Evolutionary conservation across 345 rosid species (phyloP).

Genomic region (Toxicodendron radicans): DNA sequence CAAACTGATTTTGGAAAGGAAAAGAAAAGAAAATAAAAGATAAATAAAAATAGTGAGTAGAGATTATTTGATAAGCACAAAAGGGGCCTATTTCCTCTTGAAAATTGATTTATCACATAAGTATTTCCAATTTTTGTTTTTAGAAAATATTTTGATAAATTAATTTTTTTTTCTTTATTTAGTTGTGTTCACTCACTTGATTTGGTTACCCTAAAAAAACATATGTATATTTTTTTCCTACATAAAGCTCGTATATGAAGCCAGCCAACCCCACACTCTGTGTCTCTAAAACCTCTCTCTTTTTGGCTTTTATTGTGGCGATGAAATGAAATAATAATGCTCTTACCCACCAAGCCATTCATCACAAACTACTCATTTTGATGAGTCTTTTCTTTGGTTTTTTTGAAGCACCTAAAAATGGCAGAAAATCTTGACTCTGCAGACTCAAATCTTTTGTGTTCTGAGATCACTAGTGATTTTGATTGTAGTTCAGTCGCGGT

Average conservation of each 20-base stretch:
- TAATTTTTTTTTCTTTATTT: not conserved
- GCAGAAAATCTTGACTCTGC: conserved; percentile 48
- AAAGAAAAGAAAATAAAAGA: too few relatives aligned
- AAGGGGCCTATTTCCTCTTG: too few relatives aligned
- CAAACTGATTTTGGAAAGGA: too few relatives aligned
- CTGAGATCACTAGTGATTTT: conserved; percentile 44
- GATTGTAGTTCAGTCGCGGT: conserved; percentile 19
- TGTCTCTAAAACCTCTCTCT: conserved; percentile 17
- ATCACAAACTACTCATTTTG: conserved; percentile 27
- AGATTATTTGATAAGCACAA: too few relatives aligned
- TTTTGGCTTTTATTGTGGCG: conserved; percentile 20
- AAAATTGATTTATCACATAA: too few relatives aligned
- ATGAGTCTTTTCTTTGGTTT: conserved; percentile 26
- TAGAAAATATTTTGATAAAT: not conserved
- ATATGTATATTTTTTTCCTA: conserved; percentile 21
- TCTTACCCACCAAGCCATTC: conserved; percentile 29
- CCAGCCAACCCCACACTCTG: conserved; percentile 15
- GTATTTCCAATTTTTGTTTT: not conserved
- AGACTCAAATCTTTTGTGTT: conserved; percentile 46
- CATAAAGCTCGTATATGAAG: conserved; percentile 33
- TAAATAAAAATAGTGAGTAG: too few relatives aligned
- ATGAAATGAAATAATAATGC: not conserved
- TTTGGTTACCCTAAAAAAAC: conserved; percentile 37
- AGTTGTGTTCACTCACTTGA: not conserved
- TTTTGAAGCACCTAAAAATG: conserved; percentile 34